phyloP scores from a whole-genome alignment of 2,329 filamentous ascomycete species.

The Fusarium verrucosum region DNA sequence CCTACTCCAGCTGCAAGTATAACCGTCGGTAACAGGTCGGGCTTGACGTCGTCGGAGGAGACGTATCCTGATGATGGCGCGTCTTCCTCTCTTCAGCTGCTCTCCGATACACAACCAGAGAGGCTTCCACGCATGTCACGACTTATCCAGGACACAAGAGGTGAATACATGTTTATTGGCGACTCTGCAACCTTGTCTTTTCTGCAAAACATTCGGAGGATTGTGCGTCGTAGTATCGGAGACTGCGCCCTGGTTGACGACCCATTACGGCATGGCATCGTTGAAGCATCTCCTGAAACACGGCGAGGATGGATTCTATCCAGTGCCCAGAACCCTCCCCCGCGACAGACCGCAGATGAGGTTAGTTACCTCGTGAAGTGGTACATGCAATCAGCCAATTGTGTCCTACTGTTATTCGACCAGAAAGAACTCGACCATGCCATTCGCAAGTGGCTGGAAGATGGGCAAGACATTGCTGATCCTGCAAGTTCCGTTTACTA shows the following conservation, averaged over 20 bases:
- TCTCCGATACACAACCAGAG: conserved; percentile 39
- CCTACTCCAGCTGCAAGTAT: conserved; percentile 22
- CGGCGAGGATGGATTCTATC: conserved; percentile 43
- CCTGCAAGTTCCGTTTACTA: conserved; percentile 40
- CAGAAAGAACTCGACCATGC: conserved; percentile 40
- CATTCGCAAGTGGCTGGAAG: conserved; percentile 45
- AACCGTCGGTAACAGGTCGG: conserved; percentile 15
- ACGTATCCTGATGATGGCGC: conserved; percentile 12
- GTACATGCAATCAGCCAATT: conserved; percentile 45
- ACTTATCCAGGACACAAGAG: conserved; percentile 47
- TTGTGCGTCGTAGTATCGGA: conserved; percentile 46
- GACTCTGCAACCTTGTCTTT: conserved; percentile 50
- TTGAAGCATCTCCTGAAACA: conserved; percentile 47
- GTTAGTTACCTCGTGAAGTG: conserved; percentile 45
- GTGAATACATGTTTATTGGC: conserved; percentile 51
- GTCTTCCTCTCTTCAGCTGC: conserved; percentile 35
- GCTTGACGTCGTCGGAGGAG: conserved; percentile 16
- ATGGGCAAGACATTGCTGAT: conserved; percentile 30
- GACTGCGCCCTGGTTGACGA: conserved; percentile 48
- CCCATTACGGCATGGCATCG: conserved; percentile 47
- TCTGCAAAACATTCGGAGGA: conserved; percentile 48
- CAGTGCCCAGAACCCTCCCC: conserved; percentile 39
- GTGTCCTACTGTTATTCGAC: conserved; percentile 47
- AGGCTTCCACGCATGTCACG: conserved; percentile 45
- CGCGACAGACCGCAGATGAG: conserved; percentile 38